Percentiles rank a stretch among this genome's conserved stretches.
Conservation (phyloP, 768 basidiomycete genomes). For the Austroboletus eburneus region DNA sequence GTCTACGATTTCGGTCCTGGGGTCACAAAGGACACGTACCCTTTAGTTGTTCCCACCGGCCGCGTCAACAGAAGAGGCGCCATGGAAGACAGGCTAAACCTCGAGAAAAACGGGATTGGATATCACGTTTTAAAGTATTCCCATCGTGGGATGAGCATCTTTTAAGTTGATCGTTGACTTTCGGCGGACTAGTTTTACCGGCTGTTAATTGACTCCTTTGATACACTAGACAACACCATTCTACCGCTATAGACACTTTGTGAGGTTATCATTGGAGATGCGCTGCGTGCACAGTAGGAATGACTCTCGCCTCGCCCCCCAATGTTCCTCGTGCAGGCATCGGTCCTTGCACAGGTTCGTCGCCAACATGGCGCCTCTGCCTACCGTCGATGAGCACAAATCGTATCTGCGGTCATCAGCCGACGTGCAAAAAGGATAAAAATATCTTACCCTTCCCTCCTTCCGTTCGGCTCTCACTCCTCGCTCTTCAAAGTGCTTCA, state of each 20-base stretch:
- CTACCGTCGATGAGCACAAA: slow-evolving; percentile 7
- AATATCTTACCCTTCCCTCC: slow-evolving; percentile 17
- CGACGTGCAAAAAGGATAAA: neutral
- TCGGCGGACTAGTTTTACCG: neutral
- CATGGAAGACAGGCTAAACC: slow-evolving; percentile 21
- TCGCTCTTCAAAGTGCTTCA: slow-evolving; percentile 16
- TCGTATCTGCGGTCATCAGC: slow-evolving; percentile 8
- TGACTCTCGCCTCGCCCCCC: slow-evolving; percentile 22
- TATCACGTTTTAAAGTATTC: slow-evolving; percentile 50
- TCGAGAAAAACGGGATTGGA: slow-evolving; percentile 38
- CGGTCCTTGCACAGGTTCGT: slow-evolving; percentile 14
- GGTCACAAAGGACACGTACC: slow-evolving; percentile 53
- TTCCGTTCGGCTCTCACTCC: slow-evolving; percentile 15
- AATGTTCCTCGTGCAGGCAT: slow-evolving; percentile 22
- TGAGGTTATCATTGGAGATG: slow-evolving; percentile 1
- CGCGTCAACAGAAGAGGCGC: slow-evolving; percentile 17
- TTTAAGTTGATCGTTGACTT: slow-evolving; percentile 3
- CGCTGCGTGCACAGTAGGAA: slow-evolving; percentile 21
- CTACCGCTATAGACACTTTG: no score
- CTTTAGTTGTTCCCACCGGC: slow-evolving; percentile 23
- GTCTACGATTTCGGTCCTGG: slow-evolving; percentile 77
- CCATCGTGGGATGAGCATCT: slow-evolving; percentile 24
- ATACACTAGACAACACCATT: no score
- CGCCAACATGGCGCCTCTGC: neutral
- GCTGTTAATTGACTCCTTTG: no score